These are phyloP conservation scores for Tephrocybe sp. DNA, from an alignment of 768 basidiomycete species.

Conservation along the genomic window DNA sequence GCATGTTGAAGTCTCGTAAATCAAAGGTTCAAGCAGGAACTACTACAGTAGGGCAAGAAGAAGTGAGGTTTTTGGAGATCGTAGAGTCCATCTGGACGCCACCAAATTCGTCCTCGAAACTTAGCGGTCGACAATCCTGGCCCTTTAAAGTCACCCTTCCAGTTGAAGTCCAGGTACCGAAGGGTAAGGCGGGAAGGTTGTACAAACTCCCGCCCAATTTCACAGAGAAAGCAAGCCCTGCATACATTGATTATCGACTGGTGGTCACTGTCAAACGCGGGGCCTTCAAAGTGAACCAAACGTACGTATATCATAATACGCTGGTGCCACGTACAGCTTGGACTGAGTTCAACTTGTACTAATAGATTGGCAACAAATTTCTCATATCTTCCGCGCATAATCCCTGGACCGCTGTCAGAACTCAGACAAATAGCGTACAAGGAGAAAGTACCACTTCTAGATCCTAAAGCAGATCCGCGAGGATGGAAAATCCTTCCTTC, in stretches of 20 bases:
- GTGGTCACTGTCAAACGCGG: constrained; percentile 48
- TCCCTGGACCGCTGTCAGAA: constrained; percentile 32
- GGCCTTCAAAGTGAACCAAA: constrained; percentile 46
- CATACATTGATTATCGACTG: constrained; percentile 55
- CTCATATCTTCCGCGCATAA: constrained; percentile 28
- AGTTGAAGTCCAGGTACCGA: constrained; percentile 33
- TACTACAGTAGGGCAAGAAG: constrained; percentile 56
- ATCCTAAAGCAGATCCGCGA: constrained; percentile 34
- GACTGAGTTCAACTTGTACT: background rate
- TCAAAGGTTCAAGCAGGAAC: constrained; percentile 43
- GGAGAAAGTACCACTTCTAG: constrained; percentile 26
- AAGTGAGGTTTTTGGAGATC: constrained; percentile 42
- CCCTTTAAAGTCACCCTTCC: constrained; percentile 49
- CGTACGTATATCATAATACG: constrained; percentile 27
- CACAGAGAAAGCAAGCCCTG: constrained; percentile 51
- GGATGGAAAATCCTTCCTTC: constrained; percentile 34
- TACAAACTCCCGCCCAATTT: constrained; percentile 52
- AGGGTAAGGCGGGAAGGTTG: constrained; percentile 28
- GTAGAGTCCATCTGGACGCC: constrained; percentile 41
- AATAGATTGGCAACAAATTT: constrained; percentile 23
- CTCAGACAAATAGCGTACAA: constrained; percentile 32
- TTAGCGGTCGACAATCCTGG: constrained; percentile 45
- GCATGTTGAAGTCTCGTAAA: background rate
- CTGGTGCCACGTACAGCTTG: too few species aligned
- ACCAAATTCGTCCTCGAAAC: constrained; percentile 27